Evolutionary conservation across 805 yeast species (phyloP).

Genomic region (Hanseniaspora lindneri): DNA sequence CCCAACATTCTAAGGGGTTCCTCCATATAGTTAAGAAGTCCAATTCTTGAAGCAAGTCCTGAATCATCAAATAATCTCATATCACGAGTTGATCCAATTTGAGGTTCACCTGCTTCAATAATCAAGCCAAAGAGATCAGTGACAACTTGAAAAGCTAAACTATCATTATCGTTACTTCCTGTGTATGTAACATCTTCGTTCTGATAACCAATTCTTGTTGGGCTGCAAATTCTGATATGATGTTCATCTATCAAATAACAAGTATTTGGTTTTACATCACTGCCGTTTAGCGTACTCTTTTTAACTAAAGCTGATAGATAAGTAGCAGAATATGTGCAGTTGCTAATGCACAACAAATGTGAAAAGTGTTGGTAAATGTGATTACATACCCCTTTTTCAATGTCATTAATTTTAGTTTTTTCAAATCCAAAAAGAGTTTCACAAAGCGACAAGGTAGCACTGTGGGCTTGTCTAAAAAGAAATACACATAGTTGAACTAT

Average conservation of each 20-base stretch:
- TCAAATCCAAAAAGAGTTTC: neutral
- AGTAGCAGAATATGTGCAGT: neutral
- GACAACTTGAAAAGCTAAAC: neutral
- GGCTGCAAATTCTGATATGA: neutral
- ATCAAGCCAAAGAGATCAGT: neutral
- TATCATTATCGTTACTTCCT: neutral
- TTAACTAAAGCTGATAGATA: neutral
- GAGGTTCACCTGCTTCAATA: neutral
- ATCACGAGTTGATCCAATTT: neutral
- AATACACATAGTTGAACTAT: neutral
- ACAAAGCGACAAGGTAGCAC: neutral
- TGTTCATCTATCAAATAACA: neutral
- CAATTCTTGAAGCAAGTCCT: neutral
- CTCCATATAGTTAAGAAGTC: neutral
- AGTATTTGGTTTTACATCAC: neutral
- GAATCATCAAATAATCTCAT: neutral
- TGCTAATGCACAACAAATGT: neutral
- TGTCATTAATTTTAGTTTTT: neutral
- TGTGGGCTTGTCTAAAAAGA: neutral
- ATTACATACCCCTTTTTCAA: neutral
- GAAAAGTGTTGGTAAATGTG: neutral
- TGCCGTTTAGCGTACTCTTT: neutral
- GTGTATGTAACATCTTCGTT: neutral
- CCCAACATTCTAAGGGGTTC: neutral
- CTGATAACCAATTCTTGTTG: neutral